Conservation (phyloP, 2,329 filamentous ascomycete species). For the Neoarthrinium moseri region DNA sequence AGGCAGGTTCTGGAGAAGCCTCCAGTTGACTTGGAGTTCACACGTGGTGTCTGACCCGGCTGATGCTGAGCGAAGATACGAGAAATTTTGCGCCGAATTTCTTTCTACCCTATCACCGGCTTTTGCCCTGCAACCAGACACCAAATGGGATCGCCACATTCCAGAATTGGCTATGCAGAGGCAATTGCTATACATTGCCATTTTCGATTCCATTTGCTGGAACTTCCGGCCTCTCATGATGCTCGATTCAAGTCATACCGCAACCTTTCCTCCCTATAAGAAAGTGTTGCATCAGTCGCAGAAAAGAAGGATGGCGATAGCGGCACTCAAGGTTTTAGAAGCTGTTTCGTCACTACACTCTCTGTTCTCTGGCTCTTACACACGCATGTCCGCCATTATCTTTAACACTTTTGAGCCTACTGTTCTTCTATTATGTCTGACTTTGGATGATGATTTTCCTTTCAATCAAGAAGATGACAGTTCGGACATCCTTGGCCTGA, state of each 20-base stretch:
- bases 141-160: constrained; percentile 10
- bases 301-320: constrained; percentile 9
- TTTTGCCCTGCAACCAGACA: constrained; percentile 13
- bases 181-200: constrained; percentile 13
- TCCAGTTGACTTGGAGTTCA: neutral
- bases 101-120: constrained; percentile 9
- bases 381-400: constrained; percentile 11
- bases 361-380: constrained; percentile 12
- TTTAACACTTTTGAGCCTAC: constrained; percentile 16
- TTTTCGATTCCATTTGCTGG: constrained; percentile 16
- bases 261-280: constrained; percentile 13
- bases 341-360: constrained; percentile 8
- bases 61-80: constrained; percentile 11
- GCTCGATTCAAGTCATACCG: neutral
- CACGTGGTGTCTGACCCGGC: constrained; percentile 9
- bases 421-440: constrained; percentile 11
- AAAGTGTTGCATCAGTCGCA: constrained; percentile 10
- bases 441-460: neutral
- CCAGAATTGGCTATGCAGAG: constrained; percentile 14
- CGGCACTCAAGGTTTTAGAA: constrained; percentile 12
- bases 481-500: neutral
- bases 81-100: constrained; percentile 15
- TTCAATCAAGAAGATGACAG: neutral
- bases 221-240: constrained; percentile 15
- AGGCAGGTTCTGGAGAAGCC: constrained; percentile 14